Evolutionary conservation across 2,329 filamentous ascomycete genomes (phyloP).

Genomic region (Penicillium rolfsii): DNA sequence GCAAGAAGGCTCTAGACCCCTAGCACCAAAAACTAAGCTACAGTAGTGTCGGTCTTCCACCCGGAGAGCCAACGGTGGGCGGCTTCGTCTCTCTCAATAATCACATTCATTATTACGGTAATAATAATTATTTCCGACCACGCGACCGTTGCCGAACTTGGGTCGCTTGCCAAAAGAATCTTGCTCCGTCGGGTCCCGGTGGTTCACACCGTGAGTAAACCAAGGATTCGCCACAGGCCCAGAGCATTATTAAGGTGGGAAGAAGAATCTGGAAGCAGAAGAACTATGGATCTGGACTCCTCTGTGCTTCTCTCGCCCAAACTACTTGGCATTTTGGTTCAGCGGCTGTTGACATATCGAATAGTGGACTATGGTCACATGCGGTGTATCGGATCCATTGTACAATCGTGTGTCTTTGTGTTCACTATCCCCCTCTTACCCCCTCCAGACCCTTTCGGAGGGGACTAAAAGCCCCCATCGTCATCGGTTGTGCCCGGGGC

Average conservation of each 20-base stretch:
- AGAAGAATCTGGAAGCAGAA: constrained; percentile 5
- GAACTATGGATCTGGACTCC: too few relatives aligned
- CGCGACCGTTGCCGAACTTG: constrained; percentile 25
- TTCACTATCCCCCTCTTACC: not conserved
- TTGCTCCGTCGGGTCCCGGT: constrained; percentile 27
- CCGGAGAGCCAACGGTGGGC: not conserved
- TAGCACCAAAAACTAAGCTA: not conserved
- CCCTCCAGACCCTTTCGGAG: constrained; percentile 9
- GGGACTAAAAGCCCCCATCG: not conserved
- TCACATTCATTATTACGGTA: too few relatives aligned
- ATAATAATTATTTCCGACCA: not conserved
- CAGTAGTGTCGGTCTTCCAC: not conserved
- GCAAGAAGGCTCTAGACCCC: not conserved
- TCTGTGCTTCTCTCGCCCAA: too few relatives aligned
- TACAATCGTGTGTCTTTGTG: not conserved
- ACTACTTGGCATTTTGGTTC: too few relatives aligned
- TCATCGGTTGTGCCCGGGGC: not conserved
- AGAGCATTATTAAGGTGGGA: not conserved
- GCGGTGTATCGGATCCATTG: constrained; percentile 11
- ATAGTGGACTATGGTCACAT: not conserved
- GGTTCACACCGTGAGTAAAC: constrained; percentile 9
- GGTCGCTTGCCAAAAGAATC: constrained; percentile 5
- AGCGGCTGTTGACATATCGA: not conserved
- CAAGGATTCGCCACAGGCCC: not conserved
- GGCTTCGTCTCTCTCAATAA: too few relatives aligned